phyloP scores from a whole-genome alignment of 1,284 basidiomycete genomes.

The Chondrostereum purpureum region DNA sequence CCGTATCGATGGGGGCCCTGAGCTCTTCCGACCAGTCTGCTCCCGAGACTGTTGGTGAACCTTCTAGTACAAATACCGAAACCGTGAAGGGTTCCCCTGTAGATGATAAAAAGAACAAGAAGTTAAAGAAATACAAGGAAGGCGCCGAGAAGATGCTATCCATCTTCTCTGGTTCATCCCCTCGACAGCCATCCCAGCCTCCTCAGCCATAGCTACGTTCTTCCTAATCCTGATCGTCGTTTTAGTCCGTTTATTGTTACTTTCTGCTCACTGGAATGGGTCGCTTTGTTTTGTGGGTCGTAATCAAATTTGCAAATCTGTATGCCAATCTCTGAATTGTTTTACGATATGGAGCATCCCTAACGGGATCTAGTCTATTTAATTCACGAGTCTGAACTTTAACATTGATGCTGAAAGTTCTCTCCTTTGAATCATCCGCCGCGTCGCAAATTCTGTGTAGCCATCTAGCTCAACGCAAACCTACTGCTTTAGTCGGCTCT shows the following conservation, averaged over 20 bases:
- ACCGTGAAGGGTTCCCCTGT: constrained; percentile 31
- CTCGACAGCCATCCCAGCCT: constrained; percentile 8
- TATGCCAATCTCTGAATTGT: neutral
- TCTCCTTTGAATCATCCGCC: too few relatives aligned
- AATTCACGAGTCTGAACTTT: too few relatives aligned
- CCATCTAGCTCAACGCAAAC: too few relatives aligned
- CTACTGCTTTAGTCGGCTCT: too few relatives aligned
- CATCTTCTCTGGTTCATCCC: constrained; percentile 56
- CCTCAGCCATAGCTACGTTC: too few relatives aligned
- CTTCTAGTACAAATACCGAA: constrained; percentile 19
- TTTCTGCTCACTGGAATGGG: neutral
- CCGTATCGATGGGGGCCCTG: constrained; percentile 57
- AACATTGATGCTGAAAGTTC: too few relatives aligned
- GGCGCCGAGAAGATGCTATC: constrained; percentile 77
- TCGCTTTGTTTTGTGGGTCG: neutral
- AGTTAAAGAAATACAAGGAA: constrained; percentile 76
- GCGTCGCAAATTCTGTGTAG: too few relatives aligned
- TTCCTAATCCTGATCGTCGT: neutral
- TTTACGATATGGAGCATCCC: neutral
- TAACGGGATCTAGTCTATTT: neutral
- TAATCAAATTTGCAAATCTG: neutral
- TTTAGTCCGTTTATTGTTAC: too few relatives aligned
- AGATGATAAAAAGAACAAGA: constrained; percentile 59
- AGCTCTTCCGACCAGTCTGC: constrained; percentile 68
- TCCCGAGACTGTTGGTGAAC: constrained; percentile 28